phyloP scores from a whole-genome alignment of 768 basidiomycete genomes.

The Fomitopsis serialis region DNA sequence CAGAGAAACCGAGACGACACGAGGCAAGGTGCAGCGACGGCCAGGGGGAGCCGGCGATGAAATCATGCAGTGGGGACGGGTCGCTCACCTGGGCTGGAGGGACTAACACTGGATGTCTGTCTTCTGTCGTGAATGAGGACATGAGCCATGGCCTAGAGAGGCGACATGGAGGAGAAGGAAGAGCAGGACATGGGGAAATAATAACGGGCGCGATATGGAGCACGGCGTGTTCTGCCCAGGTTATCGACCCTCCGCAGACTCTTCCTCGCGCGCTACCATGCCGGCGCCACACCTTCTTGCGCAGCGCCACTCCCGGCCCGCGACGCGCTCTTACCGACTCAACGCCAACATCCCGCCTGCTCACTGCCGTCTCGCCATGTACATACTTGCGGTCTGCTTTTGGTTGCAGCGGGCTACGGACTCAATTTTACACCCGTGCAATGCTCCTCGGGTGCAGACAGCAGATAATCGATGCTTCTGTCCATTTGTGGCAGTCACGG shows the following conservation, averaged over 20 bases:
- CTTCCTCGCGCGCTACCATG: not conserved
- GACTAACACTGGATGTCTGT: constrained; percentile 3
- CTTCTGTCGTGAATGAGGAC: not conserved
- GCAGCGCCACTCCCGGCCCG: too few relatives aligned
- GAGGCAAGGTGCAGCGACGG: constrained; percentile 3
- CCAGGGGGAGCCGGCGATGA: not conserved
- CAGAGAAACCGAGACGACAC: not conserved
- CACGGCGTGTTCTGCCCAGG: not conserved
- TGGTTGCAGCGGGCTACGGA: too few relatives aligned
- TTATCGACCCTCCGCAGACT: not conserved
- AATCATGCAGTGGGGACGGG: not conserved
- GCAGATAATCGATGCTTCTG: not conserved
- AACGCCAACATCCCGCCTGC: too few relatives aligned
- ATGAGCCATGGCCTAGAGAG: constrained; percentile 6
- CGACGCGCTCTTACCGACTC: too few relatives aligned
- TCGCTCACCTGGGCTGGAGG: not conserved
- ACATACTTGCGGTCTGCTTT: too few relatives aligned
- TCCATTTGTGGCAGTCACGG: not conserved
- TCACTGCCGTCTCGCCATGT: too few relatives aligned
- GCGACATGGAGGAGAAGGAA: constrained; percentile 2
- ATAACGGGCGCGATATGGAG: not conserved
- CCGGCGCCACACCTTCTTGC: not conserved
- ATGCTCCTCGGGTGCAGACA: not conserved
- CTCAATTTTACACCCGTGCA: too few relatives aligned
- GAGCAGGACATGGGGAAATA: not conserved